Conservation (phyloP, 2,329 filamentous ascomycete species). For the Ampelomyces quisqualis region DNA sequence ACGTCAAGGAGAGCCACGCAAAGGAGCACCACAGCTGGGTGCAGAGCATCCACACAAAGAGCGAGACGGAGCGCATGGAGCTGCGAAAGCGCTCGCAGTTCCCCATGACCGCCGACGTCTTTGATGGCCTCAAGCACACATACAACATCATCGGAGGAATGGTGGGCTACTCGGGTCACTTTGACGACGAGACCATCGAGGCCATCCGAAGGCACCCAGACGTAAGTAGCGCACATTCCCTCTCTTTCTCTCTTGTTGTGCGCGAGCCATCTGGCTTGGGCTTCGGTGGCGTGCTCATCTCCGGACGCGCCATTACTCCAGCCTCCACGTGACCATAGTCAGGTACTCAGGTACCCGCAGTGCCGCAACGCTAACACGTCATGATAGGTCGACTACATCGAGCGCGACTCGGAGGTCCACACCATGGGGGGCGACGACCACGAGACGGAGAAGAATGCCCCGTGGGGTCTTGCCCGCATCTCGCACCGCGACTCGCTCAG, state of each 20-base stretch:
- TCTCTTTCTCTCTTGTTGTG: no score
- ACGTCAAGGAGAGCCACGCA: slow-evolving; percentile 72
- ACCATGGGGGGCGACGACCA: slow-evolving; percentile 60
- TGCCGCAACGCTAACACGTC: slow-evolving; percentile 24
- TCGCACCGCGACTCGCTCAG: slow-evolving; percentile 85
- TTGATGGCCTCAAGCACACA: slow-evolving; percentile 89
- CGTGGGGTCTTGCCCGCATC: slow-evolving; percentile 98
- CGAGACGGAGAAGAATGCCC: slow-evolving; percentile 83
- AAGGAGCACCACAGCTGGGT: slow-evolving; percentile 87
- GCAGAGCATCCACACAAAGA: slow-evolving; percentile 74
- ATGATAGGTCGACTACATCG: slow-evolving; percentile 86
- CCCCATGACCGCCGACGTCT: slow-evolving; percentile 67
- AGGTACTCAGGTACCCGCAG: slow-evolving; percentile 21
- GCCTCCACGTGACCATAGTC: slow-evolving; percentile 27
- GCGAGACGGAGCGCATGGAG: slow-evolving; percentile 72
- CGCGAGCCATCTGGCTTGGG: no score
- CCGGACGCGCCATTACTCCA: slow-evolving; percentile 30
- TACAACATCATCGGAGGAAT: slow-evolving; percentile 86
- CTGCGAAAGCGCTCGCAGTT: slow-evolving; percentile 86
- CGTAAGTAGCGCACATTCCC: no score
- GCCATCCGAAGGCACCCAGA: slow-evolving; percentile 92
- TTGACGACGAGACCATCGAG: slow-evolving; percentile 90
- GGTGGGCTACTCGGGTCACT: slow-evolving; percentile 93
- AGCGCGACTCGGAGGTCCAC: slow-evolving; percentile 91
- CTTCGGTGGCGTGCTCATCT: slow-evolving; percentile 19